A percentile compares a stretch with the other conserved stretches of the same genome.
Conservation (phyloP, 768 basidiomycete species). For the Tulasnella sp. region DNA sequence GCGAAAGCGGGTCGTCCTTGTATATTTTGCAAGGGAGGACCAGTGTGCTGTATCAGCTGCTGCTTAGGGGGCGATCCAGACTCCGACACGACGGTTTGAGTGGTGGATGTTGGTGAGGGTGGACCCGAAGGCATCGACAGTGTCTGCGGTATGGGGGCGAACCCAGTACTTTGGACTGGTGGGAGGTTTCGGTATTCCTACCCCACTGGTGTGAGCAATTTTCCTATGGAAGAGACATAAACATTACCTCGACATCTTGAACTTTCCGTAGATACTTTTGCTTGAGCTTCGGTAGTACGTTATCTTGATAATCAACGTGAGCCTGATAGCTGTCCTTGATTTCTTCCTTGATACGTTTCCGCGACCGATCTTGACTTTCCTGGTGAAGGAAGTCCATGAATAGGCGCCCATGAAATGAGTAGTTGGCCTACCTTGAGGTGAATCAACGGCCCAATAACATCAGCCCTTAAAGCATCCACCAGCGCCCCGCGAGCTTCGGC, state of each 20-base stretch:
- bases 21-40: neutral
- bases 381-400: slow-evolving; percentile 24
- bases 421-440: slow-evolving; percentile 45
- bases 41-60: neutral
- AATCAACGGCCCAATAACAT: slow-evolving; percentile 62
- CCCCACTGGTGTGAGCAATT: too few relatives aligned
- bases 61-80: neutral
- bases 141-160: slow-evolving; percentile 18
- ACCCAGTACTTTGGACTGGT: slow-evolving; percentile 20
- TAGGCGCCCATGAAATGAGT: neutral
- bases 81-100: neutral
- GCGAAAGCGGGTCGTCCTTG: neutral
- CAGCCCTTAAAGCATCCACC: slow-evolving; percentile 52
- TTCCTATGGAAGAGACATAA: neutral
- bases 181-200: slow-evolving; percentile 57
- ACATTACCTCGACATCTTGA: slow-evolving; percentile 77
- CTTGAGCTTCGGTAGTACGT: slow-evolving; percentile 70
- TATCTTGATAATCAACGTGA: slow-evolving; percentile 75
- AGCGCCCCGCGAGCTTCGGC: slow-evolving; percentile 74
- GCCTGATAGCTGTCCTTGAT: slow-evolving; percentile 64
- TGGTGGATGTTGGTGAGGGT: slow-evolving; percentile 13
- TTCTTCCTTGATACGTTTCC: slow-evolving; percentile 85
- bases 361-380: slow-evolving; percentile 89
- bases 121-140: neutral
- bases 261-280: slow-evolving; percentile 73